Evolutionary conservation across 73 alveolate genomes (phyloP).

Genomic region (Paramecium bursaria): DNA sequence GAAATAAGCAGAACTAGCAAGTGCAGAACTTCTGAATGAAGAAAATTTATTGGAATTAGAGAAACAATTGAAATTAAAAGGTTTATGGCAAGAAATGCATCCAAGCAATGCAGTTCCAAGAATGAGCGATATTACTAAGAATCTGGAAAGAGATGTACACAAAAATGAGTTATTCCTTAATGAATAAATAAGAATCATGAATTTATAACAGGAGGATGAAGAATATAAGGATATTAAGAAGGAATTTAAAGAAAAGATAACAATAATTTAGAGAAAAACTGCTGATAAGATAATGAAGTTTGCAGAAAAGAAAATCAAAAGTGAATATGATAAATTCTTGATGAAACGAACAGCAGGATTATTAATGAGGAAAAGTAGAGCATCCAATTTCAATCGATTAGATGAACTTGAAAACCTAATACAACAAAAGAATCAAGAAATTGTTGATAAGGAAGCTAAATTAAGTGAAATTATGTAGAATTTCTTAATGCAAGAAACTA

Average conservation of each 20-base stretch:
- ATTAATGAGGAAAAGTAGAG: background rate
- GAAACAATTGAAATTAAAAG: constrained; percentile 20
- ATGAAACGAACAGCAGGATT: constrained; percentile 28
- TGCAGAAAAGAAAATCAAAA: constrained; percentile 37
- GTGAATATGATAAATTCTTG: constrained; percentile 21
- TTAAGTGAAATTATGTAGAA: background rate
- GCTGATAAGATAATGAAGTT: constrained; percentile 39
- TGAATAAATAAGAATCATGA: constrained; percentile 11
- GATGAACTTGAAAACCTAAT: constrained; percentile 41
- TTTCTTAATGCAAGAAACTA: background rate
- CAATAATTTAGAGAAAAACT: background rate
- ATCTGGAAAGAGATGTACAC: constrained; percentile 17
- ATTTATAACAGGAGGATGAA: background rate
- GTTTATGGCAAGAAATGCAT: constrained; percentile 51
- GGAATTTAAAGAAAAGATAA: constrained; percentile 25
- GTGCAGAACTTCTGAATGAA: constrained; percentile 12
- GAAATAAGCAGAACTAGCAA: constrained; percentile 18
- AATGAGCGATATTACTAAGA: background rate
- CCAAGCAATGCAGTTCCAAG: constrained; percentile 19
- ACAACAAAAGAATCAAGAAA: constrained; percentile 16
- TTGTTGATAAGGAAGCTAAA: constrained; percentile 34
- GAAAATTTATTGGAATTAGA: constrained; percentile 37
- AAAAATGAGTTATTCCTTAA: constrained; percentile 25
- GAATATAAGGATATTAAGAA: constrained; percentile 1
- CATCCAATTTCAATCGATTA: constrained; percentile 12